Base-by-base conservation (phyloP, 2,329 filamentous ascomycete genomes). In the Plenodomus tracheiphilus region DNA sequence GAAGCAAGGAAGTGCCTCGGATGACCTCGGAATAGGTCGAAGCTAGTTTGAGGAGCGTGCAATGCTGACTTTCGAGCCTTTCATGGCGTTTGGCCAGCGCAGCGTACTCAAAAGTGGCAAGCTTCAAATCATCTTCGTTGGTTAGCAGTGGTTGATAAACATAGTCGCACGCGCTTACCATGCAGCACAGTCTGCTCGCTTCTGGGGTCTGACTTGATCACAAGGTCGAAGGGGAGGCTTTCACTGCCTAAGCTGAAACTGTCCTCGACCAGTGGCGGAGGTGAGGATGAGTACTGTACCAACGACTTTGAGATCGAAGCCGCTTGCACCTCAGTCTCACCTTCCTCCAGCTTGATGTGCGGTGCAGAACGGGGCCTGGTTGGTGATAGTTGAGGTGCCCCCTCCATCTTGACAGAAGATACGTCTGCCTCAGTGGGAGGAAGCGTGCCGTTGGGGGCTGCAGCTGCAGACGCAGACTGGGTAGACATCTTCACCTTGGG, bases 1-100 rank as follows among this genome's bases (percentile, higher is more conserved):
- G 38, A 10, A 40, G 18, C 15, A 46, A 22, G 15, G 44, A 34
- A 5, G 34, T 45, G 20, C 58, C 58, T 21, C 45, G 32, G 3
- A 61, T 53, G 1, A 56, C 36, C 13, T 56, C 53, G 4, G 25
- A 39, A 43, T 56, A 59, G 7, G 49, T 40, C 4, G 48, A 48
- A 22, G 43, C 47, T 19, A 59, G 34, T 21, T 52, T 51, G 16
- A 41, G 44, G 1, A 56, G 46, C 19, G 55, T 48, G 21, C 20
- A 41, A 28, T 56, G 45, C 20, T 56, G 52, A n/a, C 17, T 30
- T 19, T 30, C 15, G 17, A 61, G 54, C n/a, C 19, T 46, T 16
- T 28, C 17, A 43, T 55, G 44, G 19, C 52, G 53, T 21, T 56
- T 44, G 7, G 55, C 30, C 2, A 59, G 52, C 1, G 41, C 35